Evolutionary conservation across 352 stramenopile species (phyloP).

Genomic region (Globisporangium nagaii): DNA sequence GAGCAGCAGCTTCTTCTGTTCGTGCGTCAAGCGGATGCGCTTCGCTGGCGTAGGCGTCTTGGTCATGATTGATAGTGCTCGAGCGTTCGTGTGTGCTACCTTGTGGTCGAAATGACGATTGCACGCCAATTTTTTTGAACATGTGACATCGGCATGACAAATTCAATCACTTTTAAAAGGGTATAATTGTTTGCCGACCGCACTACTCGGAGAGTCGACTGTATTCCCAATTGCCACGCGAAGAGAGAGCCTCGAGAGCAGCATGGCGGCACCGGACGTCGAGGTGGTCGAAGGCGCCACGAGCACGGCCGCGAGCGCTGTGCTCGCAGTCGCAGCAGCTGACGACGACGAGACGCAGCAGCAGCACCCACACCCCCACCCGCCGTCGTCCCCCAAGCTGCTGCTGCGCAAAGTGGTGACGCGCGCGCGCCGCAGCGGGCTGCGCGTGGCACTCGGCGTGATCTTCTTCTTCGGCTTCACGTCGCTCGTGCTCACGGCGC

Average conservation of each 20-base stretch:
- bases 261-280: not conserved
- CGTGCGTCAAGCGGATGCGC: not conserved
- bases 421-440: slow-evolving; percentile 4
- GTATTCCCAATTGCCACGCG: no score
- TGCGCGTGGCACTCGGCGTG: slow-evolving; percentile 6
- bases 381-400: slow-evolving; percentile 1
- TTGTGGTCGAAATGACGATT: no score
- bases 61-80: slow-evolving; percentile 1
- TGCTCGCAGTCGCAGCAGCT: not conserved
- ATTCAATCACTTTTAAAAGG: no score
- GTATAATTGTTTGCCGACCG: no score
- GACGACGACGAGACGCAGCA: not conserved
- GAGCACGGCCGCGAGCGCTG: not conserved
- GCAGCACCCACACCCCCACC: not conserved
- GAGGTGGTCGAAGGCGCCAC: not conserved
- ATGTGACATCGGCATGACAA: no score
- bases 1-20: slow-evolving; percentile 1
- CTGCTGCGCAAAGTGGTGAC: slow-evolving; percentile 7
- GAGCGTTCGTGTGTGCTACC: slow-evolving; percentile 1
- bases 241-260: no score
- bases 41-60: not conserved
- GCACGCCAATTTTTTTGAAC: no score
- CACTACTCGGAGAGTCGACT: no score
- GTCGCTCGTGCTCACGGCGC: slow-evolving; percentile 11
- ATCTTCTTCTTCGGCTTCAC: slow-evolving; percentile 15